Evolutionary conservation across 208 protist genomes (phyloP).

Genomic region (Leishmania aethiopica): DNA sequence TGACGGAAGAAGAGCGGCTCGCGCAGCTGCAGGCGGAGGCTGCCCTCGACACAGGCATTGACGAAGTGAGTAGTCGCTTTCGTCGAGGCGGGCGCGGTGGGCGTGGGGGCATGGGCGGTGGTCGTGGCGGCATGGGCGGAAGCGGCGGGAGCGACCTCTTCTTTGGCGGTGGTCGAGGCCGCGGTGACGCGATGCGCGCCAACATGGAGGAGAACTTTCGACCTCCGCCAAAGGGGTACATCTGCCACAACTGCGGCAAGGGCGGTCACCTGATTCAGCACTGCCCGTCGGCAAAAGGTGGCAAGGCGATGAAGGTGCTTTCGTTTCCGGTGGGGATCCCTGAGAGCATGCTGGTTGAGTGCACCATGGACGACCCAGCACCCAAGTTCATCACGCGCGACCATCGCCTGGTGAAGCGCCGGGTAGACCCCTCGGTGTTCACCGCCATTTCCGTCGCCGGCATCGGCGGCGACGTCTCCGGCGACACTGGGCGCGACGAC

Average conservation of each 20-base stretch:
- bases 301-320: constrained; percentile 57
- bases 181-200: constrained; percentile 26
- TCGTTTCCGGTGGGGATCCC: constrained; percentile 85
- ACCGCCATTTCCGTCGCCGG: constrained; percentile 34
- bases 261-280: constrained; percentile 85
- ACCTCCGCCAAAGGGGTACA: constrained; percentile 74
- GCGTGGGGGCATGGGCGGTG: constrained; percentile 16
- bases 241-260: constrained; percentile 92
- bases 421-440: constrained; percentile 69
- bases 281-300: constrained; percentile 70
- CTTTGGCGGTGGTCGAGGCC: constrained; percentile 22
- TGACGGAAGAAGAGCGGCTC: constrained; percentile 86
- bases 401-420: constrained; percentile 76
- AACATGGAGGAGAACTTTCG: constrained; percentile 62
- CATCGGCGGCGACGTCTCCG: background rate
- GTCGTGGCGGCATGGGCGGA: background rate
- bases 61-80: constrained; percentile 49
- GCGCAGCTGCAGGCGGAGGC: constrained; percentile 76
- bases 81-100: constrained; percentile 31
- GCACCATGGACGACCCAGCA: constrained; percentile 86
- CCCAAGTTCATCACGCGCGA: constrained; percentile 89
- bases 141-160: constrained; percentile 8
- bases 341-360: constrained; percentile 86
- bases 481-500: background rate
- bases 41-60: constrained; percentile 76